A percentile compares a stretch with the other conserved stretches of the same genome.
Evolutionary conservation across 2,329 filamentous ascomycete species (phyloP).

Genomic region (Aureobasidium sp.): DNA sequence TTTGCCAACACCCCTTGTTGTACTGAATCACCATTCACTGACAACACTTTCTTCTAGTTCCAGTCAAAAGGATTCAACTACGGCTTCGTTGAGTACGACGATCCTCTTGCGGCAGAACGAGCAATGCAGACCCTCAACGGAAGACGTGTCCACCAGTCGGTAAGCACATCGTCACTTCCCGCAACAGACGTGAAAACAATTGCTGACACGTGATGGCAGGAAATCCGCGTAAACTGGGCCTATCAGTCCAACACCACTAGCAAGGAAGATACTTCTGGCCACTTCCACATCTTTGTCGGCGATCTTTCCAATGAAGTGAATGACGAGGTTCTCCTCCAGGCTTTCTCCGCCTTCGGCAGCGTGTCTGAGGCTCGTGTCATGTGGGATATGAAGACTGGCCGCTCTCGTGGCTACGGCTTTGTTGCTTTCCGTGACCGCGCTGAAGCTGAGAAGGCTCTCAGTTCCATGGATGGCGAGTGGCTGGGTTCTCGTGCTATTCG

Average conservation of each 20-base stretch:
- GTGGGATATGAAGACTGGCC: slow-evolving; percentile 99
- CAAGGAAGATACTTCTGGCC: slow-evolving; percentile 96
- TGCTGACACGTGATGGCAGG: slow-evolving; percentile 45
- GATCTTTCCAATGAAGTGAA: slow-evolving; percentile 98
- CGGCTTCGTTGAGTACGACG: slow-evolving; percentile 97
- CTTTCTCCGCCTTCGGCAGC: slow-evolving; percentile 90
- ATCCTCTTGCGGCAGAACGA: slow-evolving; percentile 89
- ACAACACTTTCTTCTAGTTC: slow-evolving; percentile 26
- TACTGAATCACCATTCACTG: not conserved
- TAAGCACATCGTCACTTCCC: slow-evolving; percentile 40
- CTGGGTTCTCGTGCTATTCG: slow-evolving; percentile 95
- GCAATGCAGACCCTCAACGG: slow-evolving; percentile 97
- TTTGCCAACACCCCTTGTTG: not conserved
- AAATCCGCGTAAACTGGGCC: slow-evolving; percentile 99
- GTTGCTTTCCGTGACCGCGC: slow-evolving; percentile 91
- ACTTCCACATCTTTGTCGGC: slow-evolving; percentile 98
- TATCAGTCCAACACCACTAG: slow-evolving; percentile 89
- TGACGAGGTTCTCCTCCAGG: slow-evolving; percentile 85
- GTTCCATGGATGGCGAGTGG: slow-evolving; percentile 99
- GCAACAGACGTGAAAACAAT: not conserved
- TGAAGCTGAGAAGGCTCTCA: slow-evolving; percentile 92
- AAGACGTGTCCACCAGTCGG: slow-evolving; percentile 87
- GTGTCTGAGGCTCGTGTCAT: slow-evolving; percentile 98
- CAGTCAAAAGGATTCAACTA: slow-evolving; percentile 97
- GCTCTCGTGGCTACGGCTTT: slow-evolving; percentile 94